These are phyloP conservation scores for Nannizziopsis barbatae DNA, from an alignment of 2,329 filamentous ascomycete species.

Conservation along the genomic window DNA sequence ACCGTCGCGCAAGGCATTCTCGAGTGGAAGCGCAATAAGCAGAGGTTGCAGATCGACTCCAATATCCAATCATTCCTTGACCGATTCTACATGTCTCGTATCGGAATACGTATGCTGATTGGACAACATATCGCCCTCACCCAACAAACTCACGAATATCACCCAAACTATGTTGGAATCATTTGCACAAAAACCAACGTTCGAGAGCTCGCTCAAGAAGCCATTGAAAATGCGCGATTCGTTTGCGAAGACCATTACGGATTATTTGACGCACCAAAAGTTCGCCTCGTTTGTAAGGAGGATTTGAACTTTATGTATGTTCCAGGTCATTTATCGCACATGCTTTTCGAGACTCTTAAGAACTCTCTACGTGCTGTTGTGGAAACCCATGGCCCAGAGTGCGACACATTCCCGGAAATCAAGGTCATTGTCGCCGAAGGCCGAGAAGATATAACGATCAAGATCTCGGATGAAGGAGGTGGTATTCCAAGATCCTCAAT, in stretches of 20 bases:
- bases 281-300: constrained; percentile 90
- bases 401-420: constrained; percentile 89
- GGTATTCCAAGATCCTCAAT: constrained; percentile 89
- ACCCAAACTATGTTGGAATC: constrained; percentile 92
- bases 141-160: constrained; percentile 77
- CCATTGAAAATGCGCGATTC: constrained; percentile 97
- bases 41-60: constrained; percentile 96
- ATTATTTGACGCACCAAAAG: constrained; percentile 88
- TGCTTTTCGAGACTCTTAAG: constrained; percentile 98
- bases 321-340: constrained; percentile 94
- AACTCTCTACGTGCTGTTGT: constrained; percentile 96
- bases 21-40: constrained; percentile 91
- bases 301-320: constrained; percentile 99
- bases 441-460: constrained; percentile 98
- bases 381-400: constrained; percentile 86
- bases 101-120: constrained; percentile 97
- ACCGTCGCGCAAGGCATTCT: constrained; percentile 96
- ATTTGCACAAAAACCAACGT: constrained; percentile 99
- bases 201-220: constrained; percentile 84
- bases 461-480: constrained; percentile 91
- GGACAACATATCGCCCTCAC: constrained; percentile 96
- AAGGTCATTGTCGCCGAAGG: constrained; percentile 97
- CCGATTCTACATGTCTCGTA: constrained; percentile 98
- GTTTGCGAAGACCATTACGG: constrained; percentile 98
- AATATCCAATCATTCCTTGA: constrained; percentile 97